Evolutionary conservation across 768 basidiomycete species (phyloP).

Genomic region (Hydnomerulius pinastri): DNA sequence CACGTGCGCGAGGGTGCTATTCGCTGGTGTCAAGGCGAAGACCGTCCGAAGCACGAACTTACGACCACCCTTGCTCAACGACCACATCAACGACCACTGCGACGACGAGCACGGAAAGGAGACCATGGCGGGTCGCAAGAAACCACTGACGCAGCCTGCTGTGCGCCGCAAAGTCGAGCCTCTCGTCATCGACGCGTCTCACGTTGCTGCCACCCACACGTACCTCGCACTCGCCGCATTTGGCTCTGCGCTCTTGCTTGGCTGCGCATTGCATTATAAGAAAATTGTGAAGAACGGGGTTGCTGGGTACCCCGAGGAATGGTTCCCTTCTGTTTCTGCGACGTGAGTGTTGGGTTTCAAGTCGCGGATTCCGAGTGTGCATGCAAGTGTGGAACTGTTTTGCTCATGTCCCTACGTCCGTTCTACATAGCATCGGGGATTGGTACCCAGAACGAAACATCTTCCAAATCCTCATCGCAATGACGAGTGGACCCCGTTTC

Average conservation of each 20-base stretch:
- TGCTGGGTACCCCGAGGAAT: conserved; percentile 82
- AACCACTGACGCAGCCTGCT: conserved; percentile 1
- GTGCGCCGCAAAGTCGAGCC: conserved; percentile 9
- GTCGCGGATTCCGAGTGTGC: not conserved
- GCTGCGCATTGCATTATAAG: conserved; percentile 71
- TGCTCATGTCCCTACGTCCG: conserved; percentile 3
- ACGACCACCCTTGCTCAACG: no score
- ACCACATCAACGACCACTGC: not conserved
- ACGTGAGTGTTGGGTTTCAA: conserved; percentile 54
- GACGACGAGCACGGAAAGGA: not conserved
- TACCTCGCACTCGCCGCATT: conserved; percentile 68
- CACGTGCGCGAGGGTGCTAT: not conserved
- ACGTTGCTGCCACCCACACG: conserved; percentile 66
- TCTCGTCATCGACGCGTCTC: conserved; percentile 45
- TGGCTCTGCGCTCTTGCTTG: conserved; percentile 59
- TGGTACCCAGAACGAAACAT: conserved; percentile 86
- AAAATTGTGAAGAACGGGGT: conserved; percentile 86
- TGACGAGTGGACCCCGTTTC: conserved; percentile 84
- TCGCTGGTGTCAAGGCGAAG: no score
- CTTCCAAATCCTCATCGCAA: conserved; percentile 86
- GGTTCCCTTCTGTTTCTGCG: conserved; percentile 89
- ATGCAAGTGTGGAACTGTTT: not conserved
- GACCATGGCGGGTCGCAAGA: conserved; percentile 22
- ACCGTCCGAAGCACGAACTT: no score
- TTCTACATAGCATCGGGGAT: conserved; percentile 73